A percentile compares a stretch with the other conserved stretches of the same genome.
These are phyloP conservation scores for Aquilaria agallochum DNA, from an alignment of 441 rosid genomes.

Conservation along the genomic window DNA sequence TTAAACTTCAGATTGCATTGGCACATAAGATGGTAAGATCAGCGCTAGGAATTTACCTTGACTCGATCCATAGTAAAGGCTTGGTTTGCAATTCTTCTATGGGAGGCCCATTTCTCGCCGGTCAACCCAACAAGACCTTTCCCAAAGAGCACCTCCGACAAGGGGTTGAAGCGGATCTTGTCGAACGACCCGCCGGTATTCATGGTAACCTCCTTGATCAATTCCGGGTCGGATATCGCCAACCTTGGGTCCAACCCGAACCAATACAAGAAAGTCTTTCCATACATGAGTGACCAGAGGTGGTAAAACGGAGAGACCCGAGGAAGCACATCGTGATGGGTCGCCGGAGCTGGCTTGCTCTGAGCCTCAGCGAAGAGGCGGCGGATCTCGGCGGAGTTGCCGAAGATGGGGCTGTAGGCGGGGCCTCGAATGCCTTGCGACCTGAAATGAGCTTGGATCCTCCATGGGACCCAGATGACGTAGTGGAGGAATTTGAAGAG, in stretches of 20 bases:
- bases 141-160: constrained; percentile 48
- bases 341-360: constrained; percentile 25
- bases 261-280: constrained; percentile 63
- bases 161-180: constrained; percentile 37
- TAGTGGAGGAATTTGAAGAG: constrained; percentile 22
- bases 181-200: constrained; percentile 33
- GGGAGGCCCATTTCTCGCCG: constrained; percentile 67
- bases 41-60: constrained; percentile 37
- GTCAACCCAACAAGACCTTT: constrained; percentile 62
- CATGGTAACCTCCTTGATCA: constrained; percentile 45
- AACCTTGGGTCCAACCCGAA: constrained; percentile 54
- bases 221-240: constrained; percentile 45
- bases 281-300: constrained; percentile 44
- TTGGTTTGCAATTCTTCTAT: constrained; percentile 53
- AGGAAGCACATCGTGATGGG: constrained; percentile 37
- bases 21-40: neutral
- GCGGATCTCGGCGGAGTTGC: constrained; percentile 49
- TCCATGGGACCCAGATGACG: constrained; percentile 39
- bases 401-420: constrained; percentile 40
- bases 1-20: neutral
- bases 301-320: constrained; percentile 42
- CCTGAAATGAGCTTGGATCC: constrained; percentile 45
- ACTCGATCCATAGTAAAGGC: constrained; percentile 58
- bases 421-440: constrained; percentile 44
- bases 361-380: constrained; percentile 31